phyloP scores from a whole-genome alignment of 169 alveolate species.

The Miamiensis avidus region DNA sequence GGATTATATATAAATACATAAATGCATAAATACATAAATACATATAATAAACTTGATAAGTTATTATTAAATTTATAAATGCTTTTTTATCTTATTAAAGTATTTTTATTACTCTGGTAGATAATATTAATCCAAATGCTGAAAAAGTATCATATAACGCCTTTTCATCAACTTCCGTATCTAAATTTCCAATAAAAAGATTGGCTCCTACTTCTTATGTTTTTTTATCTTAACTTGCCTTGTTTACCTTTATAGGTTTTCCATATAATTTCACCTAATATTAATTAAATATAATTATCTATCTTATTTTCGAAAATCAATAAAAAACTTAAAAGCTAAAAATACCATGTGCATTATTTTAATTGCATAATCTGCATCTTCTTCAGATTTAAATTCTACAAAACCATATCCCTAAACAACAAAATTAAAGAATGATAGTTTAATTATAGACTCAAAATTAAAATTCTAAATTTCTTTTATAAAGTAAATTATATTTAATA shows the following conservation, averaged over 20 bases:
- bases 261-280: conserved; percentile 91
- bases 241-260: conserved; percentile 96
- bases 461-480: no score
- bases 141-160: conserved; percentile 96
- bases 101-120: conserved; percentile 52
- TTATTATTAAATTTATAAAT: no score
- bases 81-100: no score
- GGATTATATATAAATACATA: not conserved
- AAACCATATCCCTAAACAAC: conserved; percentile 93
- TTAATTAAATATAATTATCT: no score
- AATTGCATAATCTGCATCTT: conserved; percentile 98
- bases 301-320: not conserved
- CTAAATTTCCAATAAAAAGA: conserved; percentile 97
- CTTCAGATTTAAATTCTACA: conserved; percentile 96
- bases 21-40: no score
- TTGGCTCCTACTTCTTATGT: conserved; percentile 98
- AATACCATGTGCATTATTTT: conserved; percentile 93
- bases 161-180: conserved; percentile 97
- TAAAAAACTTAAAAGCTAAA: no score
- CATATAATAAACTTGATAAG: no score
- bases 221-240: conserved; percentile 97
- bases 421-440: not conserved
- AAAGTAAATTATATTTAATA: no score
- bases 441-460: not conserved
- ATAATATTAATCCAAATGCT: conserved; percentile 94